Base-by-base conservation (phyloP, 1,139 yeast species). In the Sugiyamaella novakii region DNA sequence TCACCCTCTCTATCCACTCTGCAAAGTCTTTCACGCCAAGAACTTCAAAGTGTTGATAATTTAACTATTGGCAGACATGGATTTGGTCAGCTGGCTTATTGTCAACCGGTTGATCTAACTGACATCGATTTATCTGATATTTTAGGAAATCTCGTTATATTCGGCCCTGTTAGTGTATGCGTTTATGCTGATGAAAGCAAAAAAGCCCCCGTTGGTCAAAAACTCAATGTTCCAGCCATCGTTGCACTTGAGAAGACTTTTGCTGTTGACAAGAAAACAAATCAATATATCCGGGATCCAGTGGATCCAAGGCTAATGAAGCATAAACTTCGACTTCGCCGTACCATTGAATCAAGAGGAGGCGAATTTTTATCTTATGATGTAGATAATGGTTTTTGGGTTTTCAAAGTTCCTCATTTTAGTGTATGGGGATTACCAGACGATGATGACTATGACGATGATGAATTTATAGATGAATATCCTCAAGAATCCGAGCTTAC, bases 351-450 rank as follows among this genome's bases (percentile, higher is more conserved):
- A 39, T 69, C 77, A 54, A 75, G 72, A 43, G 96, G 92, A 3
- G 87, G 85, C 80, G 84, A 84, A 54, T 87, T 84, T 64, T 73
- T 89, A 7, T 83, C 91, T 3, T 89, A 84, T 63, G 91, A 85
- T 60, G 91, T 89, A 1, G 74, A 80, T 18, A 78, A 80, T n/a
- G 87, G 87, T 19, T 68, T 78, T 5, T 89, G 92, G 89, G 81
- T 85, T 0, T 89, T 88, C 67, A 79, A 75, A 59, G 98, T 92
- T 1, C 82, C 85, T 56, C 98, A 92, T 70, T 92, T 92, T 62
- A 88, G 96, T 70, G 79, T 85, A 5, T 92, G 97, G 96, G 98
- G 98, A 2, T 70, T 92, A 41, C 76, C 84, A 17, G 89, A 84
- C 51, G 81, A 78, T 37, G 84, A 80, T 51, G 79, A 74, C 5